phyloP scores from a whole-genome alignment of 1,284 basidiomycete genomes.

The Acaromyces ingoldii region DNA sequence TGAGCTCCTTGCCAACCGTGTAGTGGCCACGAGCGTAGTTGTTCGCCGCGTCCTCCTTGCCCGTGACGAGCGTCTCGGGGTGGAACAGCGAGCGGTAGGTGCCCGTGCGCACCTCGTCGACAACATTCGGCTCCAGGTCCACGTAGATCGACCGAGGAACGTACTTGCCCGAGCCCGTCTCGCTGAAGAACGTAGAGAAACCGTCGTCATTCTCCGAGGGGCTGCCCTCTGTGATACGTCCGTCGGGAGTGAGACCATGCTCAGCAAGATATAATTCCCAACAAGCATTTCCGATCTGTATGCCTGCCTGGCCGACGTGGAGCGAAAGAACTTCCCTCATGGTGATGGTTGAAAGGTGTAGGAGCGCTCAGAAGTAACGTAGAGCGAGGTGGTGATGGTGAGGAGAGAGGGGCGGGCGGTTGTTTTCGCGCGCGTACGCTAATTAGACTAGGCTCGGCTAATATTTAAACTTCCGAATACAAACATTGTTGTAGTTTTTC shows the following conservation, averaged over 20 bases:
- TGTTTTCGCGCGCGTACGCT: too few species aligned
- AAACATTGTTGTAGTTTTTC: too few species aligned
- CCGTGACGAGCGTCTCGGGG: slow-evolving; percentile 96
- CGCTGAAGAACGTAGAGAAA: slow-evolving; percentile 77
- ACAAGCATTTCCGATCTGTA: slow-evolving; percentile 60
- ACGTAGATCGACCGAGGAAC: slow-evolving; percentile 95
- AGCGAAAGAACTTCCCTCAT: slow-evolving; percentile 73
- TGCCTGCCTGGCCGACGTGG: slow-evolving; percentile 91
- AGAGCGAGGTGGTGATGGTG: slow-evolving; percentile 26
- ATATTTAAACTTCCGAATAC: too few species aligned
- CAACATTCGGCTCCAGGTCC: slow-evolving; percentile 90
- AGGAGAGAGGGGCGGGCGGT: slow-evolving; percentile 1
- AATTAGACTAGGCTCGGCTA: too few species aligned
- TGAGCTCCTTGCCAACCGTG: slow-evolving; percentile 86
- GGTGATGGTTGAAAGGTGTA: neutral
- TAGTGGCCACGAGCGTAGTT: slow-evolving; percentile 78
- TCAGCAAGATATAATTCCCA: slow-evolving; percentile 91
- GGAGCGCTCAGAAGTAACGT: slow-evolving; percentile 31
- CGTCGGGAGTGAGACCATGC: slow-evolving; percentile 69
- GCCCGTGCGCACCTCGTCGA: slow-evolving; percentile 93
- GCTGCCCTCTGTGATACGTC: slow-evolving; percentile 58
- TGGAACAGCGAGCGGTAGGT: slow-evolving; percentile 94
- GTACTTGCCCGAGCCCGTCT: slow-evolving; percentile 61
- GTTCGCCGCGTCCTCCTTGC: slow-evolving; percentile 99
- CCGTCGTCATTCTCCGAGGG: slow-evolving; percentile 75